Percentiles rank a stretch among this genome's conserved stretches.
phyloP scores from a whole-genome alignment of 2,329 filamentous ascomycete genomes.

The Lachnellula subtilissima region DNA sequence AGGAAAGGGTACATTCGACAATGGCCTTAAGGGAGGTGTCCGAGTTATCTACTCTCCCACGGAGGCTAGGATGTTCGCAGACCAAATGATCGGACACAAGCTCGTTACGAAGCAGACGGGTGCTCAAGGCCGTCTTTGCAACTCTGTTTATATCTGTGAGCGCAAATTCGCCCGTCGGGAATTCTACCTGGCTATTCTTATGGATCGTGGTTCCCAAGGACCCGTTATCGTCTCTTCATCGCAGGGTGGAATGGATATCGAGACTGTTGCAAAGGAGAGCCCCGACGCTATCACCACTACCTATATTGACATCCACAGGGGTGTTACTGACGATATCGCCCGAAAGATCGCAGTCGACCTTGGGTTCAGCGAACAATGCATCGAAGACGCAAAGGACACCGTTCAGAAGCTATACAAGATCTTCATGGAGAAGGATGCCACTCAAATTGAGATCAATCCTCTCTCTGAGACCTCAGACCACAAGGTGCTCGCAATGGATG shows the following conservation, averaged over 20 bases:
- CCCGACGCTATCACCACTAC: constrained; percentile 94
- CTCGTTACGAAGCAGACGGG: constrained; percentile 99
- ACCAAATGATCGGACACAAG: constrained; percentile 99
- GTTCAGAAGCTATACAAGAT: constrained; percentile 99
- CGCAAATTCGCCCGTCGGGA: constrained; percentile 98
- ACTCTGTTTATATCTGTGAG: constrained; percentile 97
- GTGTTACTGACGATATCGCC: constrained; percentile 94
- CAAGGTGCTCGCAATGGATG: constrained; percentile 98
- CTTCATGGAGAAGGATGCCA: constrained; percentile 97
- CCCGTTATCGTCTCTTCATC: constrained; percentile 97
- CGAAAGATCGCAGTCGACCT: constrained; percentile 84
- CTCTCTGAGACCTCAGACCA: constrained; percentile 97
- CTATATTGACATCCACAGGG: constrained; percentile 86
- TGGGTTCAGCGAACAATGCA: constrained; percentile 96
- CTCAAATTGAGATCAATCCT: constrained; percentile 99
- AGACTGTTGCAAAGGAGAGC: constrained; percentile 95
- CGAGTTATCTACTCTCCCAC: constrained; percentile 98
- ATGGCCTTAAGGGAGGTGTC: constrained; percentile 97
- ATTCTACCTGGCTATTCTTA: constrained; percentile 97
- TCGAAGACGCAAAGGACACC: constrained; percentile 90
- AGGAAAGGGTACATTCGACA: constrained; percentile 97
- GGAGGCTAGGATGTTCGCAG: constrained; percentile 92
- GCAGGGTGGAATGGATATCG: constrained; percentile 99
- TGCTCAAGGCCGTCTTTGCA: constrained; percentile 88
- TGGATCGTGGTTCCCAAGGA: constrained; percentile 88